Evolutionary conservation across 768 basidiomycete species (phyloP), one percentile per base, ranked within the genome.

Genomic region (Podaxis sp.): DNA sequence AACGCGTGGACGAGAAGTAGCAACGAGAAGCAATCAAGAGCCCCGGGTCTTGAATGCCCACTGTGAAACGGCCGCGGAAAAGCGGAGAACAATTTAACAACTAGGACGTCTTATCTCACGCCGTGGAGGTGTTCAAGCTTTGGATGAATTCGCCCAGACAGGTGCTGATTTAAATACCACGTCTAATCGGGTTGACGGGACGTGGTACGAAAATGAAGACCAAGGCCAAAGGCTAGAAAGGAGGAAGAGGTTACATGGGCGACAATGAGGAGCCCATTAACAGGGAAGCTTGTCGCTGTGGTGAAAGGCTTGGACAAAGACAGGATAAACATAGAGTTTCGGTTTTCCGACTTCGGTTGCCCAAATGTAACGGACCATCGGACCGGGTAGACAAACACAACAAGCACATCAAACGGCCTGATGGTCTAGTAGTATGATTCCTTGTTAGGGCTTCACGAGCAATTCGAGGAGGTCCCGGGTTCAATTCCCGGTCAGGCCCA

Each of bases 401-500:
- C 62, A 58, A 59, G 55, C 36, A 14, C 1, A 35, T n/a, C 25
- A 36, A 25, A 46, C 36, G 52, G 52, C 52, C 52, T 53, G 35
- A 37, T 53, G 36, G 52, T 38, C 52, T 53, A 53, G 52, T 53
- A 53, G 52, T 53, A 38, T 53, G 35, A 53, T 53, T 53, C 35
- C 52, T 53, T 38, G 52, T 53, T 36, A 53, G 32, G 32, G 32
- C 52, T 53, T 28, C 16, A 4, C 21, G 25, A 55, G 54, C 32
- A 63, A 67, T 62, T 86, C 82, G 85, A 87, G 86, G 86, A 88
- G 87, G 88, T 87, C 85, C 85, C 81, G 86, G 86, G 87, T 88
- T 89, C 86, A 87, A 88, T 87, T 87, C 86, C 85, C 85, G 82
- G 85, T 80, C 79, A 86, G 85, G 86, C 83, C 85, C 80, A 16